phyloP scores from a whole-genome alignment of 2,329 filamentous ascomycete species.

The Apiospora malaysiana region DNA sequence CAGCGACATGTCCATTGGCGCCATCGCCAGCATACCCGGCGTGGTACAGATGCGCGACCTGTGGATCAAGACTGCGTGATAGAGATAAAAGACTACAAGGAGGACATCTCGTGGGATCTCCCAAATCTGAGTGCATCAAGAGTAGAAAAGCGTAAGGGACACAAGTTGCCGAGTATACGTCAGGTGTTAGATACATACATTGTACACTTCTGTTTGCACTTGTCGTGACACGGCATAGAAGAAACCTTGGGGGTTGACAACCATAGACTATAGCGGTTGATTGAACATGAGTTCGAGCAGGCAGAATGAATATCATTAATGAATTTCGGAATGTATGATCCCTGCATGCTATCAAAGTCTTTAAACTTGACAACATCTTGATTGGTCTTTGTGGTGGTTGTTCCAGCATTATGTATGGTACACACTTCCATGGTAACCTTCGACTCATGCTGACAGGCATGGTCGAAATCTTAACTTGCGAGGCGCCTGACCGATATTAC shows the following conservation, averaged over 20 bases:
- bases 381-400: background rate
- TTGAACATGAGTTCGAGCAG: background rate
- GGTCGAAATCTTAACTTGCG: background rate
- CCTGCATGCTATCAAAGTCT: background rate
- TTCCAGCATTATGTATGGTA: background rate
- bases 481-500: background rate
- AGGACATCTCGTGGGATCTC: no score
- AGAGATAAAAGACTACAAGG: background rate
- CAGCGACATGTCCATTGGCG: conserved; percentile 62
- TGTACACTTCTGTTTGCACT: background rate
- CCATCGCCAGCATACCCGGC: conserved; percentile 55
- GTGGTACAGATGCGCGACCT: conserved; percentile 39
- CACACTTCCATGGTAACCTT: no score
- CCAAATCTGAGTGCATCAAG: background rate
- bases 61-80: conserved; percentile 40
- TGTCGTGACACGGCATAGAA: background rate
- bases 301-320: background rate
- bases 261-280: background rate
- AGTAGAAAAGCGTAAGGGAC: background rate
- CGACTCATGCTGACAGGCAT: background rate
- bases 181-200: background rate
- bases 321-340: background rate
- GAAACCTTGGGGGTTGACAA: background rate
- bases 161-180: background rate
- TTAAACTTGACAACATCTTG: background rate